A percentile compares a stretch with the other conserved stretches of the same genome.
Evolutionary conservation across 768 basidiomycete species (phyloP).

Genomic region (Tulasnella sp.): DNA sequence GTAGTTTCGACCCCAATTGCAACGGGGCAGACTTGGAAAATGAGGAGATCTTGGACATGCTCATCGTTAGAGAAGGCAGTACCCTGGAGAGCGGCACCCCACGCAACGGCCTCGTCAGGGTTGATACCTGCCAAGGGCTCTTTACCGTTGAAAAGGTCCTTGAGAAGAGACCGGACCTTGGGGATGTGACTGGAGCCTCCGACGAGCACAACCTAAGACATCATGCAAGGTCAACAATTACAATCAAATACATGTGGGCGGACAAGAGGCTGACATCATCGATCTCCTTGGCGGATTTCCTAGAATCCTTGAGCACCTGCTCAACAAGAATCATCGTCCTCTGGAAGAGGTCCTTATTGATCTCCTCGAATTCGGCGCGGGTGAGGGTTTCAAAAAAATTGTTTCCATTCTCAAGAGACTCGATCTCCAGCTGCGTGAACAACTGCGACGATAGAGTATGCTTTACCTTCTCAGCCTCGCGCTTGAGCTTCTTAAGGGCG

Average conservation of each 20-base stretch:
- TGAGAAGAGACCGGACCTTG: conserved; percentile 92
- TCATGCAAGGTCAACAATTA: background rate
- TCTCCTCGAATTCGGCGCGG: conserved; percentile 94
- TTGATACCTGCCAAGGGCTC: conserved; percentile 99
- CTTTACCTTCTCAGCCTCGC: conserved; percentile 98
- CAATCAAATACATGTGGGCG: conserved; percentile 19
- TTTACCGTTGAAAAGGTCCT: conserved; percentile 97
- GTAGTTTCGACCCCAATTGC: conserved; percentile 96
- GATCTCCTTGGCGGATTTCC: conserved; percentile 92
- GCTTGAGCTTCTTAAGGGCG: conserved; percentile 93
- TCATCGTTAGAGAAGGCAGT: conserved; percentile 97
- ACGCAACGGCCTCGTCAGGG: conserved; percentile 97
- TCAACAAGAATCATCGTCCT: conserved; percentile 91
- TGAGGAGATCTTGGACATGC: conserved; percentile 91
- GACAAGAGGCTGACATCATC: conserved; percentile 61
- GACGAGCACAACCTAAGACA: conserved; percentile 67
- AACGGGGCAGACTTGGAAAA: conserved; percentile 86
- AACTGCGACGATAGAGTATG: conserved; percentile 94
- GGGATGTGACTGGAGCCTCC: conserved; percentile 99
- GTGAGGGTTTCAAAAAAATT: conserved; percentile 98
- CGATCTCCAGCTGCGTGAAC: conserved; percentile 95
- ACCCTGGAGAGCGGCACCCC: conserved; percentile 97
- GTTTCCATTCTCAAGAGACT: conserved; percentile 94
- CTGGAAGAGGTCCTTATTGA: conserved; percentile 92
- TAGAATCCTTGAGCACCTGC: conserved; percentile 95